These are phyloP conservation scores for Climacium dendroides DNA, from an alignment of 225 moss, liverwort and hornwort genomes.

Conservation along the genomic window DNA sequence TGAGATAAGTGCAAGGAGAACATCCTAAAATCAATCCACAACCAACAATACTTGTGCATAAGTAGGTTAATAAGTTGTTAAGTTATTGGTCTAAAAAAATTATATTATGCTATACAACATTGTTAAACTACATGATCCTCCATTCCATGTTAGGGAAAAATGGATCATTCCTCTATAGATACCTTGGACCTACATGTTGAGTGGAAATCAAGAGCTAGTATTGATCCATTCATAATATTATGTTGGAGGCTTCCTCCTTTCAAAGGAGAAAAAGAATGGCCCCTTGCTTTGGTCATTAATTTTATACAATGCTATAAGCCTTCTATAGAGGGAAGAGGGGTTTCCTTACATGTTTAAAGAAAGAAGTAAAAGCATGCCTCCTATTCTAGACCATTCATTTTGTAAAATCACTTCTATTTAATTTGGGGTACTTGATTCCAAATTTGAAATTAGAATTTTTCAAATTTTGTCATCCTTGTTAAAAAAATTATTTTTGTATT, in stretches of 20 bases:
- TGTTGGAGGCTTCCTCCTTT: rapidly evolving
- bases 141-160: not conserved
- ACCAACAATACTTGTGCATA: too few relatives aligned
- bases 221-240: not conserved
- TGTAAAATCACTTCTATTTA: not conserved
- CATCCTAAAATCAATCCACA: not conserved
- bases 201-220: not conserved
- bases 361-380: rapidly evolving
- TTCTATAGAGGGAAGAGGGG: rapidly evolving
- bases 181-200: not conserved
- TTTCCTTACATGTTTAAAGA: rapidly evolving
- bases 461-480: rapidly evolving
- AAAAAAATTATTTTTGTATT: rapidly evolving
- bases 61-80: too few relatives aligned
- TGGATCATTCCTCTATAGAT: not conserved
- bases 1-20: not conserved
- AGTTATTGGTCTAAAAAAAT: not conserved
- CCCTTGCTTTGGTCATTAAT: not conserved
- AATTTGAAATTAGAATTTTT: not conserved
- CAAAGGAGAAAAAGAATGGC: not conserved
- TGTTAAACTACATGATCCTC: rapidly evolving
- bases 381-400: not conserved
- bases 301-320: not conserved
- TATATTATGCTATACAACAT: not conserved
- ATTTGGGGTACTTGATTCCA: not conserved